These are phyloP conservation scores for Isabelozyma pseudorhagii DNA, from an alignment of 805 yeast species.

Conservation along the genomic window DNA sequence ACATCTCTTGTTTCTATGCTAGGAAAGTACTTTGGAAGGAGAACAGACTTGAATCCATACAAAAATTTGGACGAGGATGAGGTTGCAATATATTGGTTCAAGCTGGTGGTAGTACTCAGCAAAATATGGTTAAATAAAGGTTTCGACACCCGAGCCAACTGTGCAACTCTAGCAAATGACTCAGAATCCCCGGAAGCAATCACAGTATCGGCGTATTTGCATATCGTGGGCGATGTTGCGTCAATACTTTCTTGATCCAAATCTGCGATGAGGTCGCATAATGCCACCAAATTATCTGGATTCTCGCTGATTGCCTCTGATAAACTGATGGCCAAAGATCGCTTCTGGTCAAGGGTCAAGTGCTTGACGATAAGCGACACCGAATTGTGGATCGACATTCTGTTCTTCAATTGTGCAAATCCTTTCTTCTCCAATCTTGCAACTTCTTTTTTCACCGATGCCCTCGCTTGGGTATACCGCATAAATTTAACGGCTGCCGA, in stretches of 20 bases:
- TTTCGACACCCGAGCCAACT: constrained; percentile 13
- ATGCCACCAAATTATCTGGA: constrained; percentile 13
- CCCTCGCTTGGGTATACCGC: background rate
- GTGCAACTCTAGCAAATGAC: constrained; percentile 8
- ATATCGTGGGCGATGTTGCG: constrained; percentile 6
- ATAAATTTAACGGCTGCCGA: no score
- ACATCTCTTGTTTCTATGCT: background rate
- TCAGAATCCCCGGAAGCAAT: constrained; percentile 1
- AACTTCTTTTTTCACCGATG: background rate
- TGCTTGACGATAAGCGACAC: background rate
- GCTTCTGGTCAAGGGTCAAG: constrained; percentile 15
- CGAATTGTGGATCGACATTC: background rate
- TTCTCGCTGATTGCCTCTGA: constrained; percentile 11
- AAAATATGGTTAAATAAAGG: constrained; percentile 10
- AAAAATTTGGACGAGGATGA: background rate
- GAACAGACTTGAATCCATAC: background rate
- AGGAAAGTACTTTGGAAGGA: background rate
- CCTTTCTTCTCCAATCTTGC: no score
- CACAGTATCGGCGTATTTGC: constrained; percentile 3
- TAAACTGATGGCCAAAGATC: constrained; percentile 17
- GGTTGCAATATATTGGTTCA: background rate
- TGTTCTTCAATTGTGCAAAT: background rate
- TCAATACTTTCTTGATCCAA: constrained; percentile 8
- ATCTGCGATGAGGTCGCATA: constrained; percentile 24
- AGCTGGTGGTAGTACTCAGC: background rate